Conservation (phyloP, 108 stramenopile genomes). For the Skeletonema grethae region DNA sequence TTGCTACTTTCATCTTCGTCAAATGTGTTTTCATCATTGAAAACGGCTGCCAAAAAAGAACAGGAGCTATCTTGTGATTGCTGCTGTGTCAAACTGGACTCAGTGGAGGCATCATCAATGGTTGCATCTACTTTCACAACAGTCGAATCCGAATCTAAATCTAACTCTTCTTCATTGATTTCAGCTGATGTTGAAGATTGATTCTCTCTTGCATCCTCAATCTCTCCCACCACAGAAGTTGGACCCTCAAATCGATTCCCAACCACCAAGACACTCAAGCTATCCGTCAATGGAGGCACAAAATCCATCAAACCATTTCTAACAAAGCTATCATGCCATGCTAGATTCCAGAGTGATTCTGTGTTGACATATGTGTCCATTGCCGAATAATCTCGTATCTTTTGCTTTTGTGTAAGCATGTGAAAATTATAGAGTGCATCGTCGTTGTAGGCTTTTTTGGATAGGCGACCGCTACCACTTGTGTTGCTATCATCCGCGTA, state of each 20-base stretch:
- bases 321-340: constrained; percentile 17
- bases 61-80: constrained; percentile 13
- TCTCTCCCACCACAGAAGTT: not conserved
- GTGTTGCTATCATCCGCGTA: not conserved
- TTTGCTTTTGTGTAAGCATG: constrained; percentile 19
- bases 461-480: not conserved
- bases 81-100: not conserved
- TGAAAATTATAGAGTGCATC: constrained; percentile 12
- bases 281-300: constrained; percentile 17
- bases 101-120: not conserved
- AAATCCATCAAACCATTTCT: constrained; percentile 27
- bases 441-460: constrained; percentile 17
- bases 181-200: not conserved
- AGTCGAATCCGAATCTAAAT: not conserved
- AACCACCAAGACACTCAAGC: constrained; percentile 12
- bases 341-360: constrained; percentile 12
- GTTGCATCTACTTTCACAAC: not conserved
- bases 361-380: constrained; percentile 18
- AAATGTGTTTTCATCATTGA: not conserved
- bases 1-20: not conserved
- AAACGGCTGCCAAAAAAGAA: constrained; percentile 17
- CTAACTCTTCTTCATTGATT: not conserved
- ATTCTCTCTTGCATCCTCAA: not conserved
- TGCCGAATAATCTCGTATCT: constrained; percentile 14
- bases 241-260: constrained; percentile 5